Percentiles rank a stretch among this genome's conserved stretches.
These are phyloP conservation scores for Leishmania guyanensis DNA, from an alignment of 208 protist genomes.

Conservation along the genomic window DNA sequence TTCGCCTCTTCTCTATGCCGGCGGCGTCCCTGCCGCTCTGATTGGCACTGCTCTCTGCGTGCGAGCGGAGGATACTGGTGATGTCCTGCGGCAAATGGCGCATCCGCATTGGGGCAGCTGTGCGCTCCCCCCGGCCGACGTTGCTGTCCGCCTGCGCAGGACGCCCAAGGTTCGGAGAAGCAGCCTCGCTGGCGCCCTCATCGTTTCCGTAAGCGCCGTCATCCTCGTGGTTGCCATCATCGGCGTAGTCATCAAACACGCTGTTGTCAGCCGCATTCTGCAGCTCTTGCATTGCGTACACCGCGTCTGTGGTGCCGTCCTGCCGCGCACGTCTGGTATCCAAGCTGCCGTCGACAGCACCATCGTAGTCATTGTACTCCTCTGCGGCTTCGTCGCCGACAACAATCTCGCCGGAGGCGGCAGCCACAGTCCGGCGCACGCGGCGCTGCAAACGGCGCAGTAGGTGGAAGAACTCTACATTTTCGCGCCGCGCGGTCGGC, in stretches of 20 bases:
- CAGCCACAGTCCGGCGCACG: constrained; percentile 45
- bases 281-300: constrained; percentile 51
- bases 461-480: constrained; percentile 71
- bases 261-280: constrained; percentile 74
- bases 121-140: not conserved
- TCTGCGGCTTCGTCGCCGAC: constrained; percentile 30
- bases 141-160: not conserved
- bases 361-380: constrained; percentile 23
- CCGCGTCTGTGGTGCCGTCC: not conserved
- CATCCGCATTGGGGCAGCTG: constrained; percentile 5
- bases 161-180: not conserved
- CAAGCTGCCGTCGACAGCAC: not conserved
- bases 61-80: constrained; percentile 24
- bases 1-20: not conserved
- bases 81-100: constrained; percentile 24
- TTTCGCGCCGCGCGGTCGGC: constrained; percentile 57
- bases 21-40: not conserved
- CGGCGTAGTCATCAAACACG: constrained; percentile 66
- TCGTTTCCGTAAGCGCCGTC: constrained; percentile 5
- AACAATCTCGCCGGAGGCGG: constrained; percentile 50
- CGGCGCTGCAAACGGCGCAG: constrained; percentile 63
- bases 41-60: not conserved
- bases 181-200: not conserved
- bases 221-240: constrained; percentile 18
- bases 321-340: not conserved